Base-by-base conservation (phyloP, 108 stramenopile species). In the Nitzschia putrida region DNA sequence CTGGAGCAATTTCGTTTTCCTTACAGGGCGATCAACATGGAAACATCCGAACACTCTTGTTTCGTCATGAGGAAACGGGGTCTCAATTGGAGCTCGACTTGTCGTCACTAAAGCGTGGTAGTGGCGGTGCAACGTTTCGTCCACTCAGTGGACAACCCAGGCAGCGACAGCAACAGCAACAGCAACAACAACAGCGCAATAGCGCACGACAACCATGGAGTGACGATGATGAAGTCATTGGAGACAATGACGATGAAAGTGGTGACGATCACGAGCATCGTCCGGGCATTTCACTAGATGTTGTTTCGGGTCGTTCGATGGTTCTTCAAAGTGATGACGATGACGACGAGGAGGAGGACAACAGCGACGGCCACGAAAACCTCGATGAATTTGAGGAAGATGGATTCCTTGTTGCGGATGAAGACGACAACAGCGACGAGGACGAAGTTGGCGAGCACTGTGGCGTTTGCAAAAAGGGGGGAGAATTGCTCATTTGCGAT, bases 401-500 rank as follows among this genome's bases (percentile, higher is more conserved):
- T 61, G 84, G 78, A 0, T 88, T 85, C 56, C 13, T 85, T 12
- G 81, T 87, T 13, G 55, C 61, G n/a, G 63, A 69, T 6, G 34
- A 55, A 9, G 58, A 66, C 16, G 45, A 69, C 0, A 29, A n/a
- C 53, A 68, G 68, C 60, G 53, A 64, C 20, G 71, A 47, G 24
- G 74, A 65, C 54, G 66, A 59, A 14, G 66, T 49, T 11, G 60
- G 77, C 22, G 87, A 85, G 52, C 51, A 51, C 7, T 85, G 87
- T 54, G 39, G 37, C 43, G 61, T 88, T 37, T 88, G 87, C 47
- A 52, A 71, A 13, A 63, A 82, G 49, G 76, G 71, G 7, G 87
- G 87, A 53, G 83, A 86, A 37, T 76, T 88, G 22, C 82, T 88
- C 39, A 44, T 82, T 61, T 88, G 87, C 63, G 84, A 85, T 81